Base-by-base conservation (phyloP, 2,329 filamentous ascomycete species). In the Zymoseptoria crescenta region DNA sequence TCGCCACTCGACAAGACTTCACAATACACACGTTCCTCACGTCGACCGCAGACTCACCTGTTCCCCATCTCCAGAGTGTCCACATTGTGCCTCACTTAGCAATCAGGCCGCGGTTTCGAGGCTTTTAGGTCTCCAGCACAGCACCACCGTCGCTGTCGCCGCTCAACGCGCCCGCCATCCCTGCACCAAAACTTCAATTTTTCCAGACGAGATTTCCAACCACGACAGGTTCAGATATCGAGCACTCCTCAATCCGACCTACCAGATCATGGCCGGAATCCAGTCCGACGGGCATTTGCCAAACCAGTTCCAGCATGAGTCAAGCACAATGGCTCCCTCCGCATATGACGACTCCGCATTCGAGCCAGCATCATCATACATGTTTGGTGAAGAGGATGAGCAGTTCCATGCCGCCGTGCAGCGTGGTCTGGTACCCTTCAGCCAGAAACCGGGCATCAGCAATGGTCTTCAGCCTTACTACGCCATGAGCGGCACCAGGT, bases 331-430 rank as follows among this genome's bases (percentile, higher is more conserved):
- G 49, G 35, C 50, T 28, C n/a, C 20, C 16, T n/a, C 16, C 41
- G 30, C 19, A 45, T 58, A 56, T 29, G 50, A 55, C 29, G 67
- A 69, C 29, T 56, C 66, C 16, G 67, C 65, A 10, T 69, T 69
- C 57, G 65, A 68, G 52, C 67, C 67, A 21, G 60, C 65, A 16
- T 49, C 65, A 16, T 57, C 52, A 54, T 69, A 63, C 62, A 62
- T 64, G 54, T 69, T 69, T 54, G 67, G 64, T 20, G 67, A 60
- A 45, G 35, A 56, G 41, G 58, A 64, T 49, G 63, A 65, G 3
- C 57, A 66, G n/a, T 56, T 63, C 19, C 60, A 55, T 45, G 62
- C 35, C 35, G 35, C 62, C 60, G 59, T 68, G 65, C 62, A 65
- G 50, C 58, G 57, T 27, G 59, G 63, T 49, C 61, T 65, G 3